phyloP scores from a whole-genome alignment of 2,329 filamentous ascomycete species.

The Diplodia seriata region DNA sequence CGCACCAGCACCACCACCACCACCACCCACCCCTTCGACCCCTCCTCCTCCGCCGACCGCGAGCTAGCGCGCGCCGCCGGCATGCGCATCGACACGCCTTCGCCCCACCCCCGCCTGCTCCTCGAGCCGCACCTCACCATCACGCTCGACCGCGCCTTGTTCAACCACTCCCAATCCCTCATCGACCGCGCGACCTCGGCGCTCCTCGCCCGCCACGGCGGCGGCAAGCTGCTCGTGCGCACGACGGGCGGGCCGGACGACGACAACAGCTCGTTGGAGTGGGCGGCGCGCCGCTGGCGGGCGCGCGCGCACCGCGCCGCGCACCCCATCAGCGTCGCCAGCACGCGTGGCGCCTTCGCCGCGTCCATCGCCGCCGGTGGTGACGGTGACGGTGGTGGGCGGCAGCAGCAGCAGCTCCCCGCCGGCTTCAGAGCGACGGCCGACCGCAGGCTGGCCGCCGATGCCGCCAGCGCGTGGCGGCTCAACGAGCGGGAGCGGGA shows the following conservation, averaged over 20 bases:
- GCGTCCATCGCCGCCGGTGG: slow-evolving; percentile 6
- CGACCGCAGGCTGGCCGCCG: neutral
- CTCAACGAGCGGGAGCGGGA: neutral
- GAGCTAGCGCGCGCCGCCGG: slow-evolving; percentile 14
- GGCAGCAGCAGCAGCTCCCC: neutral
- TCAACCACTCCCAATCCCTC: neutral
- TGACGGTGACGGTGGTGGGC: too few species aligned
- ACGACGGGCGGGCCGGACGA: neutral
- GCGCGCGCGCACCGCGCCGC: neutral
- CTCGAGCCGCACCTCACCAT: slow-evolving; percentile 9
- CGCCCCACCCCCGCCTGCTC: neutral
- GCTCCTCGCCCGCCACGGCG: neutral
- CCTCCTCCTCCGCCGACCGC: neutral
- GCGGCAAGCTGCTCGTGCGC: neutral
- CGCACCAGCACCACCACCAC: neutral
- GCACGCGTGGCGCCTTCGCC: slow-evolving; percentile 1
- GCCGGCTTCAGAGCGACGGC: neutral
- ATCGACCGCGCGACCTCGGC: neutral
- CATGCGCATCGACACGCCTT: slow-evolving; percentile 21
- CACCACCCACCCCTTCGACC: neutral
- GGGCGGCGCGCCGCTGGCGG: neutral
- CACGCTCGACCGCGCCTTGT: neutral
- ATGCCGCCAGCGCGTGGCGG: neutral
- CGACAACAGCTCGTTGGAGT: neutral
- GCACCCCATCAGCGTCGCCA: neutral